Evolutionary conservation across 805 yeast species (phyloP), one percentile per base, ranked within the genome.

Genomic region (Saturnispora mendoncae): DNA sequence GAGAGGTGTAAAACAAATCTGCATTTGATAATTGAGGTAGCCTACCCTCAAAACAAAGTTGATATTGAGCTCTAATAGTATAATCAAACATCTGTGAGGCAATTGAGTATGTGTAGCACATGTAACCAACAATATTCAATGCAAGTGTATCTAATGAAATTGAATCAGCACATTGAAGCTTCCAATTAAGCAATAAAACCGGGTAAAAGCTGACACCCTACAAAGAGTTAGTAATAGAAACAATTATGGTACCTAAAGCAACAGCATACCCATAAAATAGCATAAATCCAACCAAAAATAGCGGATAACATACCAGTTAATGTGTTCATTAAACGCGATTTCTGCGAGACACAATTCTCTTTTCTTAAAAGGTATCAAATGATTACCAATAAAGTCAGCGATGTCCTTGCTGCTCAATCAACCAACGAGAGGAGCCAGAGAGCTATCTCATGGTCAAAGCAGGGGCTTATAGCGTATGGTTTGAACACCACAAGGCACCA

Each of bases 391-490:
- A 28, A 33, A 27, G 39, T 51, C 19, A 52, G 55, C 31, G 61
- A 56, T 25, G 51, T 53, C 4, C 46, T 54, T 5, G 48, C 52
- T 19, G 48, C 51, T 14, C 44, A 57, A 14, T 35, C 57, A 7
- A 31, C 31, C 4, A 20, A 27, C 6, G 32, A 14, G 4, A 31
- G 20, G n/a, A 42, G 29, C 18, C 15, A 28, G 8, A 34, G 43
- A 25, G 36, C 45, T 13, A 38, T 80, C 8, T 71, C 85, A 9
- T 86, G 95, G 95, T 83, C 94, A 9, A 74, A 78, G 49, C 82
- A 79, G 49, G 96, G 96, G 12, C 76, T 85, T 50, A 72, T 88
- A 25, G 94, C 95, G 1, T 85, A 80, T 51, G 51, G 57, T 43
- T 18, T 45, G 6, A 44, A 39, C 15, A 14, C 36, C 4, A 31